Percentiles rank a stretch among this genome's conserved stretches.
Conservation (phyloP, 23 red algal species). For the Chondrus crispus region DNA sequence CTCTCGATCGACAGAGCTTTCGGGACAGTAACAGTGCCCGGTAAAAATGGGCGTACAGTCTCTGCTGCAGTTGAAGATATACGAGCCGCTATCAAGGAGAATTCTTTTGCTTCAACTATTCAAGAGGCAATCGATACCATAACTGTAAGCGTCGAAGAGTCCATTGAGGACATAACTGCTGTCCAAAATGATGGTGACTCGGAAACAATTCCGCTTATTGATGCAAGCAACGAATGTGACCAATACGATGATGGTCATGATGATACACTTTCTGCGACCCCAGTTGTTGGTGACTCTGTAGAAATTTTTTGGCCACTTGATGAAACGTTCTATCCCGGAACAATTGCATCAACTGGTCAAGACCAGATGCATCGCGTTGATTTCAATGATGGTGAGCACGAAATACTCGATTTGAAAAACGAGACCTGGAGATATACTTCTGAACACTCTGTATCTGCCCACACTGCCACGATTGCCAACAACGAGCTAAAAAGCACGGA, state of each 20-base stretch:
- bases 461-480: neutral
- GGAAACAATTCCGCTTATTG: too few relatives aligned
- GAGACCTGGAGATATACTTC: neutral
- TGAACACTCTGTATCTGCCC: neutral
- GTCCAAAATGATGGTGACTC: too few relatives aligned
- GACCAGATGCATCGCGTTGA: neutral
- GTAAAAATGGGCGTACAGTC: neutral
- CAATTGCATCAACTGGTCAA: neutral
- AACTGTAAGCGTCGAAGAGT: too few relatives aligned
- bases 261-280: too few relatives aligned
- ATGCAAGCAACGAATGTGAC: too few relatives aligned
- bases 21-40: neutral
- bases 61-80: conserved; percentile 8
- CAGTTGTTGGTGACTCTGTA: neutral
- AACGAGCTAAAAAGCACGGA: too few relatives aligned
- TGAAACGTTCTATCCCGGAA: neutral
- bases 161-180: too few relatives aligned
- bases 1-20: neutral
- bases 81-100: too few relatives aligned
- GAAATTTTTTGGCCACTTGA: neutral
- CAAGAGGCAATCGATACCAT: too few relatives aligned
- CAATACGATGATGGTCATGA: too few relatives aligned
- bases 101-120: too few relatives aligned
- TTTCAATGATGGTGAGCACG: neutral
- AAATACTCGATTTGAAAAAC: neutral